Percentiles rank a stretch among this genome's conserved stretches.
Evolutionary conservation across 805 yeast genomes (phyloP).

Genomic region (Metschnikowia baotianmanensis): DNA sequence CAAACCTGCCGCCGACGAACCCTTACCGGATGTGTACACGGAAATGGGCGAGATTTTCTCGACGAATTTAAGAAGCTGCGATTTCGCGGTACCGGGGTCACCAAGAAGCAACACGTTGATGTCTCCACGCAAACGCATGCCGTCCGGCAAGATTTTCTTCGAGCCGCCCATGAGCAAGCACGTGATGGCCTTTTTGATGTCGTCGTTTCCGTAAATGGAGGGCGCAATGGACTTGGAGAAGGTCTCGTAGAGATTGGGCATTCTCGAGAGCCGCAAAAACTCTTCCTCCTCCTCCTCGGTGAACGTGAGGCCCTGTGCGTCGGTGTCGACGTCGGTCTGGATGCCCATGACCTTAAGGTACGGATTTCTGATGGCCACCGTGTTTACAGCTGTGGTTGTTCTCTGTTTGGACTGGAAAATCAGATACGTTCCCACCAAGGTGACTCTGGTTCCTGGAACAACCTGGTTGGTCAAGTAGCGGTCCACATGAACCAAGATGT

Average conservation of each 20-base stretch:
- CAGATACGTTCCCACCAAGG: conserved; percentile 88
- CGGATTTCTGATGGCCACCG: conserved; percentile 93
- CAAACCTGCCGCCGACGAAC: conserved; percentile 99
- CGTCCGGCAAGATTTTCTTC: conserved; percentile 88
- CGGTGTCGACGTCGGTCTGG: conserved; percentile 75
- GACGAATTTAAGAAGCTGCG: conserved; percentile 91
- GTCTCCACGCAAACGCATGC: conserved; percentile 96
- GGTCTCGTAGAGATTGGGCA: conserved; percentile 82
- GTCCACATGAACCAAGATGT: conserved; percentile 82
- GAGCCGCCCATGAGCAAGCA: conserved; percentile 95
- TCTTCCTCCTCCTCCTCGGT: conserved; percentile 94
- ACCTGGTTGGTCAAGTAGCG: conserved; percentile 86
- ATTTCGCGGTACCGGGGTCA: conserved; percentile 99
- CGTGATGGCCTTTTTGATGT: conserved; percentile 89
- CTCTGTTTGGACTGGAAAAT: conserved; percentile 73
- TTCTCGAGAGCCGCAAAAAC: conserved; percentile 73
- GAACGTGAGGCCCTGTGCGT: conserved; percentile 58
- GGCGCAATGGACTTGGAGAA: conserved; percentile 92
- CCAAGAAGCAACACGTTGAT: conserved; percentile 90
- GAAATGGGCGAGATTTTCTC: conserved; percentile 94
- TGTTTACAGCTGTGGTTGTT: conserved; percentile 29
- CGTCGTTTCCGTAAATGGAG: conserved; percentile 89
- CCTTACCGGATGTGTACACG: conserved; percentile 97
- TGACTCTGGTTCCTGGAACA: conserved; percentile 93
- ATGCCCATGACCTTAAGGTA: conserved; percentile 85